Evolutionary conservation across 768 basidiomycete species (phyloP).

Genomic region (Rhizopogon rudus): DNA sequence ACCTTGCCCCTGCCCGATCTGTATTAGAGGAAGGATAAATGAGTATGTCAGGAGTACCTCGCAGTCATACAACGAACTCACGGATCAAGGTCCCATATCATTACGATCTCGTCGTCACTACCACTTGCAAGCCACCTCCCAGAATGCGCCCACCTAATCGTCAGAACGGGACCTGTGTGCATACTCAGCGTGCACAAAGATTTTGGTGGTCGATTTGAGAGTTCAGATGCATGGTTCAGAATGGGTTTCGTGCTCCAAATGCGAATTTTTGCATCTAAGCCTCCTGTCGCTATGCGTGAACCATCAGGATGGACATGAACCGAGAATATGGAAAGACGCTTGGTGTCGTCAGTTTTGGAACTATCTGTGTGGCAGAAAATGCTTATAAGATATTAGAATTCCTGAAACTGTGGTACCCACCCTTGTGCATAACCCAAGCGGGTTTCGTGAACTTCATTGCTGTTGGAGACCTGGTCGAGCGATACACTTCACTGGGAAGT

Average conservation of each 20-base stretch:
- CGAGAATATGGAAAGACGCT: slow-evolving; percentile 84
- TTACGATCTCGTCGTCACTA: slow-evolving; percentile 91
- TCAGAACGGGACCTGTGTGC: slow-evolving; percentile 91
- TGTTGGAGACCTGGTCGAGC: neutral
- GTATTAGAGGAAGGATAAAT: slow-evolving; percentile 7
- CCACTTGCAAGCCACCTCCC: slow-evolving; percentile 95
- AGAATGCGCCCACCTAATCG: slow-evolving; percentile 90
- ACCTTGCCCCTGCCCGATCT: slow-evolving; percentile 81
- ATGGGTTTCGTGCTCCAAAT: slow-evolving; percentile 98
- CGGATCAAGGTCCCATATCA: slow-evolving; percentile 98
- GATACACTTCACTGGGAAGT: neutral
- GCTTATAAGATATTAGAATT: neutral
- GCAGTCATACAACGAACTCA: slow-evolving; percentile 36
- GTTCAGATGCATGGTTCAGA: slow-evolving; percentile 64
- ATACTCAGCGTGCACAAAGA: slow-evolving; percentile 86
- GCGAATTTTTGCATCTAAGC: slow-evolving; percentile 91
- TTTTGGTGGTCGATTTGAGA: slow-evolving; percentile 72
- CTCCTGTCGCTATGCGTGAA: slow-evolving; percentile 95
- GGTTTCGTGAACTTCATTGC: slow-evolving; percentile 86
- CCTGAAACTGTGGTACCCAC: slow-evolving; percentile 18
- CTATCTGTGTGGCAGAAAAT: slow-evolving; percentile 24
- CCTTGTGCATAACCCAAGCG: slow-evolving; percentile 81
- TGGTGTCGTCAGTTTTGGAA: slow-evolving; percentile 52
- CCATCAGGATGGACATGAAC: slow-evolving; percentile 95
- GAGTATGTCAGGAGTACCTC: slow-evolving; percentile 1